phyloP scores from a whole-genome alignment of 345 rosid genomes.

The Rhizophora apiculata region DNA sequence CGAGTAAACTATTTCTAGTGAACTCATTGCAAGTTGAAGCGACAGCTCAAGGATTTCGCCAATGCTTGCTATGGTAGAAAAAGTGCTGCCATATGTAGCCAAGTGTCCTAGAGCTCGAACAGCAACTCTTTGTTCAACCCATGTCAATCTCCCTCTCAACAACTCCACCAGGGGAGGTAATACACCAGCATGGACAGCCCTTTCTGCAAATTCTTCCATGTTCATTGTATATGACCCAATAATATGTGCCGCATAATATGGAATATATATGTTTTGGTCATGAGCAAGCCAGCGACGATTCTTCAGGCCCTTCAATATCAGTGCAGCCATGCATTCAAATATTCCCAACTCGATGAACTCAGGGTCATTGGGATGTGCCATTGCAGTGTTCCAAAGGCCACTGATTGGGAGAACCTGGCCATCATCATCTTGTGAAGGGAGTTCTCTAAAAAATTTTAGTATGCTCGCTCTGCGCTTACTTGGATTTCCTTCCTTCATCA shows the following conservation, averaged over 20 bases:
- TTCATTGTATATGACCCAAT: slow-evolving; percentile 99
- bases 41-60: slow-evolving; percentile 91
- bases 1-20: slow-evolving; percentile 91
- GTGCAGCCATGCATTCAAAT: slow-evolving; percentile 94
- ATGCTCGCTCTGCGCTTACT: slow-evolving; percentile 89
- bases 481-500: slow-evolving; percentile 99
- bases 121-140: slow-evolving; percentile 99
- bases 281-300: slow-evolving; percentile 95
- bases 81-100: slow-evolving; percentile 88
- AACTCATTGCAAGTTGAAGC: slow-evolving; percentile 84
- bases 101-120: slow-evolving; percentile 94
- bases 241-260: slow-evolving; percentile 96
- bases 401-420: slow-evolving; percentile 98
- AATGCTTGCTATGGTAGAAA: slow-evolving; percentile 72
- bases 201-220: slow-evolving; percentile 93
- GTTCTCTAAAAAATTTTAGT: slow-evolving; percentile 87
- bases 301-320: slow-evolving; percentile 93
- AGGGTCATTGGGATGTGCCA: slow-evolving; percentile 99
- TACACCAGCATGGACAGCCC: slow-evolving; percentile 79
- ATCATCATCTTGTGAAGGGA: slow-evolving; percentile 94
- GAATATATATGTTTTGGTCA: slow-evolving; percentile 94
- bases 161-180: slow-evolving; percentile 89
- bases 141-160: slow-evolving; percentile 87
- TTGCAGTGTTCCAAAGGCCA: slow-evolving; percentile 99
- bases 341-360: slow-evolving; percentile 96